These are phyloP conservation scores for Clathrospora elynae DNA, from an alignment of 2,329 filamentous ascomycete genomes.

Conservation along the genomic window DNA sequence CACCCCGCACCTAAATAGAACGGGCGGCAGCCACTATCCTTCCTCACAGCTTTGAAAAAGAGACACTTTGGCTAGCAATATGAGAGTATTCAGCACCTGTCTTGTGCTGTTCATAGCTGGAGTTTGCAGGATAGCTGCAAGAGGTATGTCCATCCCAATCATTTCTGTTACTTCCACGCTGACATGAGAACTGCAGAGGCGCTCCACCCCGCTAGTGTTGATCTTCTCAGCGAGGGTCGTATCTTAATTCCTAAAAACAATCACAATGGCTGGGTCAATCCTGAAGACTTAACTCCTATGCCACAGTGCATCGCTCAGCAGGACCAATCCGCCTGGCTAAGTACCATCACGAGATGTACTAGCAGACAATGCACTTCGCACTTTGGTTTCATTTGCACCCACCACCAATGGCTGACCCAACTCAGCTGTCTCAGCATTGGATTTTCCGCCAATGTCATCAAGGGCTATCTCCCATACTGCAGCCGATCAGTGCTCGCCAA, in stretches of 20 bases:
- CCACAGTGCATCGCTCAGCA: slow-evolving; percentile 47
- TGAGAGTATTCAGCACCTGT: not conserved
- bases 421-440: slow-evolving; percentile 40
- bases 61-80: too few relatives aligned
- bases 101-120: not conserved
- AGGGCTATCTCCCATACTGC: slow-evolving; percentile 35
- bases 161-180: not conserved
- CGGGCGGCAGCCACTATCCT: too few relatives aligned
- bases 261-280: slow-evolving; percentile 40
- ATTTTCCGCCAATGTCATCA: slow-evolving; percentile 36
- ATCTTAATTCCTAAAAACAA: not conserved
- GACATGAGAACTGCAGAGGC: not conserved
- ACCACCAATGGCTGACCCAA: slow-evolving; percentile 42
- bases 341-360: slow-evolving; percentile 41
- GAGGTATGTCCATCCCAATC: not conserved
- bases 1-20: too few relatives aligned
- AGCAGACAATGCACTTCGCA: slow-evolving; percentile 36
- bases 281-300: slow-evolving; percentile 43
- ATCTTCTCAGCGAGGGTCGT: too few relatives aligned
- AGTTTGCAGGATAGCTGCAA: not conserved
- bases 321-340: slow-evolving; percentile 38
- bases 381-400: slow-evolving; percentile 42
- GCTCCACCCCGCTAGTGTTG: not conserved
- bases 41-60: too few relatives aligned
- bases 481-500: slow-evolving; percentile 42